Conservation (phyloP, 2,329 filamentous ascomycete genomes). For the Metarhizium anisopliae region DNA sequence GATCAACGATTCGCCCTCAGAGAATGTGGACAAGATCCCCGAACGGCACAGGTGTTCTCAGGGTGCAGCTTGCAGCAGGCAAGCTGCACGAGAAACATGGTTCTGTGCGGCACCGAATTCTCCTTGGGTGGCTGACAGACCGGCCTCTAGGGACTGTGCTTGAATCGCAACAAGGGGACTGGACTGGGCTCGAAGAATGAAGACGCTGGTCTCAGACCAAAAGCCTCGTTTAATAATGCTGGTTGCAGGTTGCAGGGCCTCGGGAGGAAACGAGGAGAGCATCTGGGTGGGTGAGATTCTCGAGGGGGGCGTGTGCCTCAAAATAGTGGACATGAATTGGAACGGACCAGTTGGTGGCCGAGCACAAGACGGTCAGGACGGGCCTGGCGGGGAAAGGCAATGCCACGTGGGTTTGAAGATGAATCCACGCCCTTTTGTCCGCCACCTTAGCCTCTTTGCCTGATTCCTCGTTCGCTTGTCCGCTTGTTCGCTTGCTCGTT, state of each 20-base stretch:
- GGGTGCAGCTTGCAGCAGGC: not conserved
- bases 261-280: not conserved
- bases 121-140: not conserved
- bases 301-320: not conserved
- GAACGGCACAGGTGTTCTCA: not conserved
- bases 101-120: not conserved
- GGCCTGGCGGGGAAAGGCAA: conserved; percentile 4
- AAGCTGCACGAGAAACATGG: not conserved
- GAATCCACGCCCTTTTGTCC: not conserved
- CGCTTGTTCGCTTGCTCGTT: too few species aligned
- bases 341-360: not conserved
- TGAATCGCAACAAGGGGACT: not conserved
- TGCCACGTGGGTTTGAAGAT: conserved; percentile 11
- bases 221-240: not conserved
- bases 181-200: not conserved
- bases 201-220: not conserved
- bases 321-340: not conserved
- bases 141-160: not conserved
- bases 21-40: not conserved
- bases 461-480: not conserved
- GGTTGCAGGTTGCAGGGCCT: not conserved
- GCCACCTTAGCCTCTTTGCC: not conserved
- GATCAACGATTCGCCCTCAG: not conserved
- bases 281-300: too few species aligned
- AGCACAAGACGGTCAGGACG: too few species aligned